Base-by-base conservation (phyloP, 768 basidiomycete species). In the Rhodocollybia butyracea region DNA sequence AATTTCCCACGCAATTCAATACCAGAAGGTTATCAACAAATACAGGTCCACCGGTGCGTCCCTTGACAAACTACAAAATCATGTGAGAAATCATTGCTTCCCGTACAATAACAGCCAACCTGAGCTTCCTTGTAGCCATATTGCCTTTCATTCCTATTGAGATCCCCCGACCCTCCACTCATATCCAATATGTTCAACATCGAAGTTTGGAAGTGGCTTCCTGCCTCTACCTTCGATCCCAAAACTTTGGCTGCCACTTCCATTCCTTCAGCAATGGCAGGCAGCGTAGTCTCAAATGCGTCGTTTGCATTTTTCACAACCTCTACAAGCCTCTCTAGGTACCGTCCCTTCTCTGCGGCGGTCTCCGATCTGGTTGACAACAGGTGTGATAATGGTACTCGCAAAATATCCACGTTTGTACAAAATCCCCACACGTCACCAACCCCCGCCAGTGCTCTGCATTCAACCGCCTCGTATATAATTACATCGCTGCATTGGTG, bases 401-500 rank as follows among this genome's bases (percentile, higher is more conserved):
- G 32, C 11, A 43, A 48, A 17, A 30, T 21, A 15, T 56, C 31
- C 12, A 48, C 13, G 24, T 56, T 13, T 21, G 26, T 27, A 31
- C 55, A 56, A 32, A 48, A 50, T 3, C 55, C 55, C 46, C 46
- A 36, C 7, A 36, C 34, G 5, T 31, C 12, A 13, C 19, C 11
- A 13, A 38, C 11, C 17, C 22, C 55, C 15, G 21, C 24, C n/a
- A 24, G 21, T 5, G 8, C 34, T 36, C 34, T 36, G 7, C 55
- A 46, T 26, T 56, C 55, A 6, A 38, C 46, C 15, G 50, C 10
- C 46, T 56, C 55, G 32, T 42, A 56, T 4, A 56, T 30, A 10
- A 56, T 17, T 5, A 26, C 27, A 12, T 56, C 46, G 19, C 30
- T 30, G 10, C 36, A 31, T 22, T 39, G 8, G 34, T 36, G 34